phyloP scores from a whole-genome alignment of 441 rosid species.

The Erodium chrysanthum region DNA sequence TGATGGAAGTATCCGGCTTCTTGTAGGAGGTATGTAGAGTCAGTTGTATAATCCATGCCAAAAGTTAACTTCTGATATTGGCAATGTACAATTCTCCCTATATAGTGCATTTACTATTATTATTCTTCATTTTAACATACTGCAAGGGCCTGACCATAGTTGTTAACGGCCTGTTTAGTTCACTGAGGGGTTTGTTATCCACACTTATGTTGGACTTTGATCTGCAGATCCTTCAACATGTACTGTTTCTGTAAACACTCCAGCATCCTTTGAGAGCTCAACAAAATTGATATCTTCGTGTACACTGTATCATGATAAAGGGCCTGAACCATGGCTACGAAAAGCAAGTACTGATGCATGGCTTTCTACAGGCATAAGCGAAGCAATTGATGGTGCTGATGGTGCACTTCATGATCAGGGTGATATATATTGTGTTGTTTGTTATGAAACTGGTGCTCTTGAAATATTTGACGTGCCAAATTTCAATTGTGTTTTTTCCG shows the following conservation, averaged over 20 bases:
- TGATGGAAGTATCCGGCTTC: slow-evolving; percentile 81
- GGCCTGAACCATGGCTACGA: slow-evolving; percentile 92
- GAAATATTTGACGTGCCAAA: slow-evolving; percentile 92
- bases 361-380: slow-evolving; percentile 85
- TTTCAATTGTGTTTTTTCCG: slow-evolving; percentile 70
- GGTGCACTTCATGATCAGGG: slow-evolving; percentile 82
- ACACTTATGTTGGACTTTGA: slow-evolving; percentile 25
- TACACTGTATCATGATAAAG: slow-evolving; percentile 85
- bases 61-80: slow-evolving; percentile 10
- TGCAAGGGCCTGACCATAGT: no score
- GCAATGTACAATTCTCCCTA: not conserved
- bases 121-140: not conserved
- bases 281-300: slow-evolving; percentile 66
- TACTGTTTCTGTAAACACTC: slow-evolving; percentile 60
- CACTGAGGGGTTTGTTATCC: not conserved
- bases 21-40: slow-evolving; percentile 69
- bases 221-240: slow-evolving; percentile 79
- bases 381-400: slow-evolving; percentile 75
- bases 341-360: slow-evolving; percentile 95
- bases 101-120: not conserved
- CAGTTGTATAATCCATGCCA: slow-evolving; percentile 11
- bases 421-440: slow-evolving; percentile 79
- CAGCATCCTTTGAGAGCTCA: slow-evolving; percentile 55
- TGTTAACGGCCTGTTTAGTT: no score
- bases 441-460: slow-evolving; percentile 70